Conservation (phyloP, 163 green algal genomes). For the Trebouxia gelatinosa region DNA sequence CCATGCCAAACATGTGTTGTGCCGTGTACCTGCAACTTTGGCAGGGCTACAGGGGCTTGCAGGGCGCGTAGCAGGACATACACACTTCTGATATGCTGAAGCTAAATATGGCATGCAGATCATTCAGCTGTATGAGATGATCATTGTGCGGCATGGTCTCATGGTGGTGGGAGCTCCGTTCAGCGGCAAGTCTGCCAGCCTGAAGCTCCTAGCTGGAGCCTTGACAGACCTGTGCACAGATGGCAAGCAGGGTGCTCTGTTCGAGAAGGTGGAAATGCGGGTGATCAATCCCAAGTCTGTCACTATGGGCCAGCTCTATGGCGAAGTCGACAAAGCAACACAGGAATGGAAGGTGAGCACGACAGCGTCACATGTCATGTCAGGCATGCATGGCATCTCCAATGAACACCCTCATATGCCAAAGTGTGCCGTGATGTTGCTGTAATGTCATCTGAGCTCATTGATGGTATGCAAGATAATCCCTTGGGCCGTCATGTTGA, state of each 20-base stretch:
- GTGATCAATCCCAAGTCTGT: conserved; percentile 81
- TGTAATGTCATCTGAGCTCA: not conserved
- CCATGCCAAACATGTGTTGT: no score
- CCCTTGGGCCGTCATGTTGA: no score
- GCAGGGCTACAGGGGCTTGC: no score
- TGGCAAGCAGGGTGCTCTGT: conserved; percentile 55
- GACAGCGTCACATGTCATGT: not conserved
- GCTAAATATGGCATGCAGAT: no score
- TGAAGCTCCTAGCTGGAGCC: conserved; percentile 61
- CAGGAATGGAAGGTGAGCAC: conserved; percentile 71
- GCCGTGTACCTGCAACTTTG: no score
- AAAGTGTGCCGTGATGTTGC: not conserved
- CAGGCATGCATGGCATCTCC: not conserved
- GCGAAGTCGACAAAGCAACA: conserved; percentile 61
- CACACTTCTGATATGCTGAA: no score
- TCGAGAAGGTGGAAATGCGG: conserved; percentile 58
- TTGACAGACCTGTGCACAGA: conserved; percentile 60
- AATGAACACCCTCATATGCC: not conserved
- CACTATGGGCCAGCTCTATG: conserved; percentile 85
- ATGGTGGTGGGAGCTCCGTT: conserved; percentile 82
- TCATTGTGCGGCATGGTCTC: conserved; percentile 77
- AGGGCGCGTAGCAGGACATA: no score
- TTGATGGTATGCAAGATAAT: no score
- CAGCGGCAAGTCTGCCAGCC: conserved; percentile 58
- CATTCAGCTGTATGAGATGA: conserved; percentile 83